phyloP scores from a whole-genome alignment of 768 basidiomycete genomes.

The Pisolithus sp. region DNA sequence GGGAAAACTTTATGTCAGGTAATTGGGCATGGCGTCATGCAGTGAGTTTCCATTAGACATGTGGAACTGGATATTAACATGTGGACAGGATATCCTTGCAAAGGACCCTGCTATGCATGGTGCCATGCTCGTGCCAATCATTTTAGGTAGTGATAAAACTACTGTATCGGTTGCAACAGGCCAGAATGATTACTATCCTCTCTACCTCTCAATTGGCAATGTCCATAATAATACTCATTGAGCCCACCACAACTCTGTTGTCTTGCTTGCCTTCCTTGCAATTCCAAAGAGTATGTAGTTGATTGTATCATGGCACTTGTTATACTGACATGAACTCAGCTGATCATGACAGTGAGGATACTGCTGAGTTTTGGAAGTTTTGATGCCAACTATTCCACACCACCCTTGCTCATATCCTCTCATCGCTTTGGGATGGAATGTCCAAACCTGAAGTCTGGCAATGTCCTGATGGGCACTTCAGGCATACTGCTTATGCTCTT shows the following conservation, averaged over 20 bases:
- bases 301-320: neutral
- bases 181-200: constrained; percentile 33
- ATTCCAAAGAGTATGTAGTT: constrained; percentile 25
- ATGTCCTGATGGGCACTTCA: constrained; percentile 29
- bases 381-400: constrained; percentile 24
- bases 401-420: constrained; percentile 22
- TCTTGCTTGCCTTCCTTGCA: constrained; percentile 19
- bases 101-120: constrained; percentile 22
- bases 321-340: neutral
- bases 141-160: constrained; percentile 37
- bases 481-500: constrained; percentile 25
- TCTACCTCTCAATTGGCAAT: constrained; percentile 27
- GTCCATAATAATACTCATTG: constrained; percentile 11
- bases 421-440: constrained; percentile 23
- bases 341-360: constrained; percentile 6
- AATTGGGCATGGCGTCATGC: neutral
- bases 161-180: constrained; percentile 36
- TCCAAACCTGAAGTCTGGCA: constrained; percentile 15
- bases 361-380: constrained; percentile 12
- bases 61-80: neutral
- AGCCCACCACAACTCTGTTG: constrained; percentile 19
- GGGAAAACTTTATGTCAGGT: neutral
- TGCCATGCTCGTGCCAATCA: constrained; percentile 25
- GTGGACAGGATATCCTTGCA: constrained; percentile 20
- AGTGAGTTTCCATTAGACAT: constrained; percentile 2